Evolutionary conservation across 2,329 filamentous ascomycete species (phyloP).

Genomic region (Fusarium pseudograminearum): DNA sequence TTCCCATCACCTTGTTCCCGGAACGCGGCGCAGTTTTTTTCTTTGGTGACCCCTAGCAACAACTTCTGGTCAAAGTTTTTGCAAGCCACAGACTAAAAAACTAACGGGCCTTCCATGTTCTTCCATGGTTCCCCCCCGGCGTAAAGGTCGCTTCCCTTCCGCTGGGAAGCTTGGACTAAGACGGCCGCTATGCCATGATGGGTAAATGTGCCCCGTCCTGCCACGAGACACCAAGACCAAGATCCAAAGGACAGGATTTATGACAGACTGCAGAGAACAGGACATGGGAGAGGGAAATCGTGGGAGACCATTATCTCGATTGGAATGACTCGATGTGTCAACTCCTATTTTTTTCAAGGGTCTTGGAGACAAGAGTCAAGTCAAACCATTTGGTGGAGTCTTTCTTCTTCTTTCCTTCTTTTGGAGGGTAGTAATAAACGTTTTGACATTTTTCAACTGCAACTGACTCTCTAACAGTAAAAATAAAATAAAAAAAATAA

Average conservation of each 20-base stretch:
- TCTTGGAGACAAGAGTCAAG: neutral
- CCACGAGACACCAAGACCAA: constrained; percentile 34
- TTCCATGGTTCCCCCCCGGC: constrained; percentile 40
- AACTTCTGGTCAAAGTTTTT: constrained; percentile 1
- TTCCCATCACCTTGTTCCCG: constrained; percentile 32
- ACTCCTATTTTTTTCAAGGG: constrained; percentile 25
- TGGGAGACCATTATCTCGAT: constrained; percentile 19
- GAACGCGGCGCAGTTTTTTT: constrained; percentile 26
- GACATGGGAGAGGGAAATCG: neutral
- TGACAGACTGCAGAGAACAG: constrained; percentile 16
- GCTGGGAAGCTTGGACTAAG: constrained; percentile 38
- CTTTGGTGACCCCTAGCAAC: constrained; percentile 25
- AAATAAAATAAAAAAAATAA: neutral
- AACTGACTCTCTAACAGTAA: constrained; percentile 20
- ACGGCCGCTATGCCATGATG: constrained; percentile 43
- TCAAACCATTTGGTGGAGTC: constrained; percentile 10
- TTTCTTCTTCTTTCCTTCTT: neutral
- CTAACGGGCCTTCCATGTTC: constrained; percentile 43
- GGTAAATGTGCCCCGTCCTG: constrained; percentile 40
- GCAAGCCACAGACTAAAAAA: constrained; percentile 32
- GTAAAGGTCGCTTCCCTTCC: constrained; percentile 43
- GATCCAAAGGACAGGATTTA: constrained; percentile 16
- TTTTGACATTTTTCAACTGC: neutral
- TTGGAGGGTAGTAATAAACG: constrained; percentile 14
- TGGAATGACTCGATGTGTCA: constrained; percentile 15